Evolutionary conservation across 495 filamentous ascomycete species (phyloP).

Genomic region (Penicillium odoratum): DNA sequence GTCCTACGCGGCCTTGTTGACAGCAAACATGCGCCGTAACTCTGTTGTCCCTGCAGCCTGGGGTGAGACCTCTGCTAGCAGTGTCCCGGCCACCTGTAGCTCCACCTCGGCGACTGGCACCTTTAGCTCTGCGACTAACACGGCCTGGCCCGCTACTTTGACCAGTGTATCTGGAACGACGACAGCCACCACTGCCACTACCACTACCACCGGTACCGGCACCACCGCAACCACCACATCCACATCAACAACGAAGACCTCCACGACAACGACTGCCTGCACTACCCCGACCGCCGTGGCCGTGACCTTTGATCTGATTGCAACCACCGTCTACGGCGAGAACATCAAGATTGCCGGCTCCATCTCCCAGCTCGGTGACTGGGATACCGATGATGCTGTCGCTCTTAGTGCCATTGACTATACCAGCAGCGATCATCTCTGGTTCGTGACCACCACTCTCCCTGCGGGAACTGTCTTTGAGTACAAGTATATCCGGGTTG

Average conservation of each 20-base stretch:
- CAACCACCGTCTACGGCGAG: slow-evolving; percentile 56
- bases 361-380: slow-evolving; percentile 54
- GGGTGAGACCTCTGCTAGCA: slow-evolving; percentile 52
- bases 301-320: slow-evolving; percentile 60
- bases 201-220: slow-evolving; percentile 20
- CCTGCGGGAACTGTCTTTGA: slow-evolving; percentile 53
- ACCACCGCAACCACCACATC: slow-evolving; percentile 32
- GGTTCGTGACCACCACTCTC: slow-evolving; percentile 54
- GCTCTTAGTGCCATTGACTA: slow-evolving; percentile 56
- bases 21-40: slow-evolving; percentile 50
- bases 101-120: slow-evolving; percentile 54
- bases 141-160: slow-evolving; percentile 56
- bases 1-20: slow-evolving; percentile 54
- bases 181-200: slow-evolving; percentile 18
- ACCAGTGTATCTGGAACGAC: slow-evolving; percentile 36
- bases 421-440: slow-evolving; percentile 54
- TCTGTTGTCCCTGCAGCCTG: slow-evolving; percentile 54
- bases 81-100: slow-evolving; percentile 55
- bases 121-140: slow-evolving; percentile 56
- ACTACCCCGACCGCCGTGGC: slow-evolving; percentile 48
- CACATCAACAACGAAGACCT: slow-evolving; percentile 3
- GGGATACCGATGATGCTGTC: slow-evolving; percentile 52
- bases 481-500: slow-evolving; percentile 69
- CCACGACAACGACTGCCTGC: slow-evolving; percentile 37
- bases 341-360: slow-evolving; percentile 61